phyloP scores from a whole-genome alignment of 2,329 filamentous ascomycete genomes.

The Hypoxylon sp. region DNA sequence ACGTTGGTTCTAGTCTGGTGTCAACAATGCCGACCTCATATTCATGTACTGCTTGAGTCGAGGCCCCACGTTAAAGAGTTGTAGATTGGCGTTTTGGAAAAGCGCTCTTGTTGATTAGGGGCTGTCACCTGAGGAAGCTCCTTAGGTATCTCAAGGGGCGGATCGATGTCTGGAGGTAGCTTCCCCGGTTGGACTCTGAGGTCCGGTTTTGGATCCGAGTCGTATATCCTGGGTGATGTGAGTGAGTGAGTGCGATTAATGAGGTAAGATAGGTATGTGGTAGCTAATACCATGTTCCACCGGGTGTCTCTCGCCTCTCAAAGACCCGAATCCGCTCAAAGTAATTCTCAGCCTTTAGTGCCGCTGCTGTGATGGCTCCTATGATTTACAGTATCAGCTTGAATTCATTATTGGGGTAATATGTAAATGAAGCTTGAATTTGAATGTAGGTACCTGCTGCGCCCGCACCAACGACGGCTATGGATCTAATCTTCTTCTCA shows the following conservation, averaged over 20 bases:
- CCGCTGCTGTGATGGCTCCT: conserved; percentile 65
- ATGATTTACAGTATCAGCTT: conserved; percentile 9
- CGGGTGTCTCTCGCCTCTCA: conserved; percentile 60
- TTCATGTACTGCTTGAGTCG: background rate
- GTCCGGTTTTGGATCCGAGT: conserved; percentile 58
- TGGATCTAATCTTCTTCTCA: conserved; percentile 54
- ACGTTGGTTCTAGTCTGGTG: conserved; percentile 65
- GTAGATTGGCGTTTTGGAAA: conserved; percentile 66
- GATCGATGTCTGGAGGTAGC: conserved; percentile 63
- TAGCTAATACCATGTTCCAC: conserved; percentile 61
- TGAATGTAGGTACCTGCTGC: conserved; percentile 56
- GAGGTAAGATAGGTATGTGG: background rate
- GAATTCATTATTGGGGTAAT: background rate
- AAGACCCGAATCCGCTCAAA: conserved; percentile 61
- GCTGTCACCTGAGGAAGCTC: conserved; percentile 58
- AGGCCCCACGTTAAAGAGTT: conserved; percentile 63
- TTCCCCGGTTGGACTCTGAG: conserved; percentile 60
- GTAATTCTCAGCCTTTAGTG: conserved; percentile 62
- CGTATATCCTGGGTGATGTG: conserved; percentile 63
- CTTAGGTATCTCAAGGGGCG: conserved; percentile 61
- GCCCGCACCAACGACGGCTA: conserved; percentile 62
- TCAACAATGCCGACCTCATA: conserved; percentile 13
- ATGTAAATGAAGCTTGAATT: conserved; percentile 3
- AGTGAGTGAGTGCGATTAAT: conserved; percentile 1
- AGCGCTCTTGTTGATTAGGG: conserved; percentile 63